Base-by-base conservation (phyloP, 2,329 filamentous ascomycete genomes). In the Dactylella cylindrospora region DNA sequence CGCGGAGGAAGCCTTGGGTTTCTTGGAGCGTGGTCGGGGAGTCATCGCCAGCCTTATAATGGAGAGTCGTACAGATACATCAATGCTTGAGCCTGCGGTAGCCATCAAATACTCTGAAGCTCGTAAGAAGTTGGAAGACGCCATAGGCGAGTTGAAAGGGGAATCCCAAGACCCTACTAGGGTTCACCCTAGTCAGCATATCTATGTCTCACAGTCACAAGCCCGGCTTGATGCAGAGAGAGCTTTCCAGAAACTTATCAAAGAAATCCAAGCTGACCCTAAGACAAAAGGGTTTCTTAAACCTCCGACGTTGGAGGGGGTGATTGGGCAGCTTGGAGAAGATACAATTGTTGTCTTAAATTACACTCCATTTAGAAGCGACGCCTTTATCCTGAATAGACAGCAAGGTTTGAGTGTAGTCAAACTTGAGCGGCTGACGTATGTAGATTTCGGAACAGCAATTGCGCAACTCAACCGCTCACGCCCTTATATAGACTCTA, bases 331-430 rank as follows among this genome's bases (percentile, higher is more conserved):
- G n/a, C n/a, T 35, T 31, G 13, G 17, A 9, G 5, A 31, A 4
- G 70, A 68, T 1, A 69, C 70, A 2, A 69, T 74, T 29, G 65
- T 71, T 5, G 43, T 72, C 5, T 43, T 74, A 15, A 74, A 72
- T 49, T 51, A 70, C 1, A 72, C 70, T 41, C 0, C 6, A 0
- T 53, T 68, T 31, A 66, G 70, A 2, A 71, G 71, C 39, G 70
- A 73, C 60, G 71, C 71, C 0, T 28, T 73, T 2, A 51, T 73
- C 12, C 53, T 73, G 25, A 31, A 68, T 13, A 9, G 35, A 8
- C 7, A 49, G n/a, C n/a, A n/a, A n/a, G n/a, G n/a, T n/a, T n/a
- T 29, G n/a, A n/a, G n/a, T n/a, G n/a, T n/a, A n/a, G n/a, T n/a
- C n/a, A n/a, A n/a, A n/a, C n/a, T n/a, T n/a, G n/a, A n/a, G n/a